Conservation (phyloP, 176 grass and related monocot species). For the Rhynchospora pubera region DNA sequence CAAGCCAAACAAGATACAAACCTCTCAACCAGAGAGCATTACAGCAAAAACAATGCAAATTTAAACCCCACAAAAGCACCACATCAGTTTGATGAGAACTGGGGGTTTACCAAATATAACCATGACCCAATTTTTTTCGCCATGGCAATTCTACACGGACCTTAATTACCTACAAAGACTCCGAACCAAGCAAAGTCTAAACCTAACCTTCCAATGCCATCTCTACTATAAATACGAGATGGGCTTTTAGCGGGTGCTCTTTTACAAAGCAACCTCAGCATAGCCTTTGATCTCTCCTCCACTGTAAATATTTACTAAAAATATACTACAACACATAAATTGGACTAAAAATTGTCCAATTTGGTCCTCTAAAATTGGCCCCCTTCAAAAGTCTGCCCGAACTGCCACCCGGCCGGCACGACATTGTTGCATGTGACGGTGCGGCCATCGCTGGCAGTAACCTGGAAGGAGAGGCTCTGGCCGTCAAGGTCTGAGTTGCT, state of each 20-base stretch:
- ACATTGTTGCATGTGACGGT: constrained; percentile 45
- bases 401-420: constrained; percentile 61
- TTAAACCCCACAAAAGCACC: constrained; percentile 28
- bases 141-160: background rate
- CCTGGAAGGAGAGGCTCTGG: constrained; percentile 72
- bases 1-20: constrained; percentile 18
- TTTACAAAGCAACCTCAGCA: constrained; percentile 61
- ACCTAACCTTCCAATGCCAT: constrained; percentile 23
- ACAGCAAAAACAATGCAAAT: constrained; percentile 7
- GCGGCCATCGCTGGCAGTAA: constrained; percentile 63
- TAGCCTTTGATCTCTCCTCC: constrained; percentile 36
- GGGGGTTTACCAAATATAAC: constrained; percentile 15
- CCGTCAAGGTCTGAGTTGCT: constrained; percentile 75
- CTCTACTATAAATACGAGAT: constrained; percentile 37
- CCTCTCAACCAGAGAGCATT: constrained; percentile 6
- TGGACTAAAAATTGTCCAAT: constrained; percentile 7
- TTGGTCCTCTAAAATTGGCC: constrained; percentile 41
- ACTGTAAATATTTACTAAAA: constrained; percentile 20
- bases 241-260: constrained; percentile 67
- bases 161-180: background rate
- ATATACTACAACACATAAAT: constrained; percentile 1
- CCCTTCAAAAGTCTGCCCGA: constrained; percentile 73
- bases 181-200: constrained; percentile 6
- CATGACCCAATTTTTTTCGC: background rate
- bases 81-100: constrained; percentile 27